Evolutionary conservation across 257 asterid species (phyloP).

Genomic region (Perilla frutescens): DNA sequence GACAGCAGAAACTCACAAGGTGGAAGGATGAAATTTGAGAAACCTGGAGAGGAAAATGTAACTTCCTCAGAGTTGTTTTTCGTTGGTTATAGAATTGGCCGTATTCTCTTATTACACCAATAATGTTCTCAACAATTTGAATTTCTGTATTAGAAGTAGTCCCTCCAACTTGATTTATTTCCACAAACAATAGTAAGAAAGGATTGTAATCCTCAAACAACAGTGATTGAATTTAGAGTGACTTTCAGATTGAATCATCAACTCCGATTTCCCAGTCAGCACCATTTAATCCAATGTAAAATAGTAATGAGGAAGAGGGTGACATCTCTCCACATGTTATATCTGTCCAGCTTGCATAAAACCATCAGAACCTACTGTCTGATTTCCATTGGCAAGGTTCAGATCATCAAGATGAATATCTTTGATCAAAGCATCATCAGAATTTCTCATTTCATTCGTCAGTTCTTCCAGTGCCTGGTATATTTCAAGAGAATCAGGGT

Average conservation of each 20-base stretch:
- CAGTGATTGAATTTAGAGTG: background rate
- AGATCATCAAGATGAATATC: constrained; percentile 30
- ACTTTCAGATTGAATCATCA: constrained; percentile 28
- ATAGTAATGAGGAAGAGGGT: background rate
- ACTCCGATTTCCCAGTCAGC: background rate
- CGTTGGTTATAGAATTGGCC: background rate
- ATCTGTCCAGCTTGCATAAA: constrained; percentile 27
- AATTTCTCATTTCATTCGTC: constrained; percentile 48
- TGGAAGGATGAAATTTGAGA: background rate
- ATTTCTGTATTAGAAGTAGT: background rate
- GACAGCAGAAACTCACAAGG: background rate
- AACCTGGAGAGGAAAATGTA: background rate
- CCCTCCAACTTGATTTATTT: too few relatives aligned
- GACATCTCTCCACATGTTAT: constrained; percentile 11
- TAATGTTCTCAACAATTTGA: background rate
- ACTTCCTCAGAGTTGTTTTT: background rate
- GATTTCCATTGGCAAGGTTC: constrained; percentile 38
- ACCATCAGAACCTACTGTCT: constrained; percentile 33
- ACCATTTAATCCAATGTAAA: background rate
- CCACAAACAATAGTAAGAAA: too few relatives aligned
- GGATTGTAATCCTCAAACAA: too few relatives aligned
- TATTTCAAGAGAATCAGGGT: constrained; percentile 56
- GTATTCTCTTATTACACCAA: constrained; percentile 4
- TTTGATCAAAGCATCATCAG: constrained; percentile 28
- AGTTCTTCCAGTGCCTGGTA: constrained; percentile 51